These are phyloP conservation scores for Protea cynaroides DNA, from an alignment of 164 flowering plant species.

Conservation along the genomic window DNA sequence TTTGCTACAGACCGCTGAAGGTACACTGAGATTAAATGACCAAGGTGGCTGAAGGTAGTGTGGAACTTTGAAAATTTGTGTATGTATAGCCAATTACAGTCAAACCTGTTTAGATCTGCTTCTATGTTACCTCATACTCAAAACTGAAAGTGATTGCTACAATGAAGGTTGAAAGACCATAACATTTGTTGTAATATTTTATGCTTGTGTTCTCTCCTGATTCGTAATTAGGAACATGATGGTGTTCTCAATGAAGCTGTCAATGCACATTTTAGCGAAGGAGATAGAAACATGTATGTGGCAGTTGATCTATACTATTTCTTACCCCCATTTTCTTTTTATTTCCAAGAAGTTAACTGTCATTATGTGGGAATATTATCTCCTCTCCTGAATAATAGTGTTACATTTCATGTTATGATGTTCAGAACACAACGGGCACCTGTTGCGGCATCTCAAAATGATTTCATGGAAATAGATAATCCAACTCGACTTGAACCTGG, in stretches of 20 bases:
- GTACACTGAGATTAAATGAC: too few relatives aligned
- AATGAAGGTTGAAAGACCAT: too few relatives aligned
- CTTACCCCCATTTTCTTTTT: background rate
- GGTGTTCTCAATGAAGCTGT: slow-evolving; percentile 90
- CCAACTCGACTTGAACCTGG: slow-evolving; percentile 24
- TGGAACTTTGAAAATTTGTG: too few relatives aligned
- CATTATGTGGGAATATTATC: background rate
- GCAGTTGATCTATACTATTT: background rate
- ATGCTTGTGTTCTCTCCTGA: background rate
- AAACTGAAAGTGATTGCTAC: too few relatives aligned
- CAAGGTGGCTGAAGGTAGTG: too few relatives aligned
- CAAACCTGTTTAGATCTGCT: too few relatives aligned
- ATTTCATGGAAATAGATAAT: slow-evolving; percentile 85
- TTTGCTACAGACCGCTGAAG: too few relatives aligned
- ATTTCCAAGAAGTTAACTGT: background rate
- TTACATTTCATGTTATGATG: slow-evolving; percentile 6
- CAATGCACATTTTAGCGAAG: slow-evolving; percentile 74
- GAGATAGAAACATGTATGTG: slow-evolving; percentile 50
- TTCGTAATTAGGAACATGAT: slow-evolving; percentile 53
- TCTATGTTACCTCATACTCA: too few relatives aligned
- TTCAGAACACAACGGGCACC: slow-evolving; percentile 39
- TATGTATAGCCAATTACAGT: too few relatives aligned
- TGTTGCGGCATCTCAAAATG: slow-evolving; percentile 34
- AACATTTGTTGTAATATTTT: background rate
- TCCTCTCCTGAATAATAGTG: too few relatives aligned